Conservation (phyloP, 441 rosid species). For the Brassica balearica region DNA sequence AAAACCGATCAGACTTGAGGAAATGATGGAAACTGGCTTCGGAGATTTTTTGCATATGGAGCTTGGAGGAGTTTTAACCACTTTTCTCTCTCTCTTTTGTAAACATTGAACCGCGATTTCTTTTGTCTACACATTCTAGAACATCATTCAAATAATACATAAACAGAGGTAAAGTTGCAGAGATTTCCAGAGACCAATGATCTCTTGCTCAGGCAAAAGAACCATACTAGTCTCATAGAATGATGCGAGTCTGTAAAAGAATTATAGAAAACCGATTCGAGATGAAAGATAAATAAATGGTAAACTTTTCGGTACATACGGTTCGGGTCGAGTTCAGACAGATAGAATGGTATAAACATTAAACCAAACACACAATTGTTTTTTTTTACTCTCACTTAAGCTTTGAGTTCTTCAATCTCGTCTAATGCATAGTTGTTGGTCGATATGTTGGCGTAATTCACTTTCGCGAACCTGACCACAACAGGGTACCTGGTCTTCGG, state of each 20-base stretch:
- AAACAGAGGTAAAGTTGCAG: too few relatives aligned
- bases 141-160: not conserved
- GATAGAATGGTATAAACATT: slow-evolving; percentile 27
- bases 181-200: too few relatives aligned
- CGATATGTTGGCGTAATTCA: slow-evolving; percentile 88
- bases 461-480: slow-evolving; percentile 91
- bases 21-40: slow-evolving; percentile 11
- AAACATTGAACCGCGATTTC: slow-evolving; percentile 19
- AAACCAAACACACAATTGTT: slow-evolving; percentile 25
- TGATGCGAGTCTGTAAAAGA: too few relatives aligned
- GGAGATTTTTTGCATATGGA: slow-evolving; percentile 32
- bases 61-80: slow-evolving; percentile 14
- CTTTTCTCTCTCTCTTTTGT: slow-evolving; percentile 6
- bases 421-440: slow-evolving; percentile 98
- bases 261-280: too few relatives aligned
- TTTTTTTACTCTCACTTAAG: slow-evolving; percentile 3
- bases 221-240: too few relatives aligned
- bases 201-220: too few relatives aligned
- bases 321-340: slow-evolving; percentile 31
- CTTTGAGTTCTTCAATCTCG: slow-evolving; percentile 74
- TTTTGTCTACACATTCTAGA: not conserved
- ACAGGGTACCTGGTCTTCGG: slow-evolving; percentile 87
- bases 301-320: slow-evolving; percentile 29
- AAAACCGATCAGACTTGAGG: slow-evolving; percentile 26
- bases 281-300: slow-evolving; percentile 25